Base-by-base conservation (phyloP, 768 basidiomycete species). In the Trametes elegans region DNA sequence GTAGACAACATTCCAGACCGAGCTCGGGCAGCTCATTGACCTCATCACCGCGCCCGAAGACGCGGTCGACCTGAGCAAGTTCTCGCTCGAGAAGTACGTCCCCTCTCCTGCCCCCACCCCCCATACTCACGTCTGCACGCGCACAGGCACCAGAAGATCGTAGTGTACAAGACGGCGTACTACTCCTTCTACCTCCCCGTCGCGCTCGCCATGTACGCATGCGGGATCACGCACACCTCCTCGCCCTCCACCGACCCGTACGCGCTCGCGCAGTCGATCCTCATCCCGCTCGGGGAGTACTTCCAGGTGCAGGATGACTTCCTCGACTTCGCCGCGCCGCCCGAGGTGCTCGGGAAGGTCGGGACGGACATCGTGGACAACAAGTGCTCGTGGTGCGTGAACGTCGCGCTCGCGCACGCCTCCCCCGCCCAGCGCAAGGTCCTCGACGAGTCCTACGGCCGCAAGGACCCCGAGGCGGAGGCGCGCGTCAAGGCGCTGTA, bases 161-260 rank as follows among this genome's bases (percentile, higher is more conserved):
- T 98, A 49, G 80, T 92, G 59, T 98, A 94, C 84, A 99, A 99
- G 75, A 98, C 96, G 26, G 91, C 96, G 0, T 96, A 82, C 75
- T 99, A 98, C 74, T 97, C 93, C 27, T 98, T 98, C 82, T 97
- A 98, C 76, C 91, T 99, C 60, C 93, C 97, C 42, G 93, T 98
- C 60, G 97, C 96, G 13, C 85, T 94, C 59, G 93, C 93, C 10
- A 87, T 98, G 85, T 82, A 86, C 70, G 76, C 94, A 70, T 81
- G 79, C 63, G 75, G 76, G 45, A 79, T 92, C 49, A 83, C 88
- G 11, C 74, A 74, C 39, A 68, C 74, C 31, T 66, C 73, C 64
- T 71, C 71, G 65, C 71, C 73, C 69, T 70, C 66, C 74, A 76
- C 43, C 54, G 75, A 78, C 43, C 82, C 87, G 4, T 96, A 90